phyloP scores from a whole-genome alignment of 306 rosid genomes.

The Fragaria iinumae region DNA sequence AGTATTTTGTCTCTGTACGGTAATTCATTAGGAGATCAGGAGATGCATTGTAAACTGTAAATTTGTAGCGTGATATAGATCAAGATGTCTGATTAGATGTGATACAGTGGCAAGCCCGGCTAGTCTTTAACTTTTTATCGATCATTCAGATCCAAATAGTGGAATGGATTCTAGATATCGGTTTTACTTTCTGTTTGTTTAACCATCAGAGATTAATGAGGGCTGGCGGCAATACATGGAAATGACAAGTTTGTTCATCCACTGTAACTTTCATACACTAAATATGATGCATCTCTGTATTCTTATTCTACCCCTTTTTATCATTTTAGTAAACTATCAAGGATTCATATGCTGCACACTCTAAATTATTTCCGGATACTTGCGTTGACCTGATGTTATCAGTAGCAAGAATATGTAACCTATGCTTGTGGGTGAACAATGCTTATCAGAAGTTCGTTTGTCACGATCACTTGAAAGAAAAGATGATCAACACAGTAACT shows the following conservation, averaged over 20 bases:
- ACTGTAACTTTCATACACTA: neutral
- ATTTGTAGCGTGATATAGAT: neutral
- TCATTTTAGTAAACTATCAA: too few species aligned
- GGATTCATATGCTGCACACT: too few species aligned
- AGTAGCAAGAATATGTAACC: neutral
- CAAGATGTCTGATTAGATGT: neutral
- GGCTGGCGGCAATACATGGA: neutral
- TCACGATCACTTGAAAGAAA: neutral
- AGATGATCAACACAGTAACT: neutral
- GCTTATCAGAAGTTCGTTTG: neutral
- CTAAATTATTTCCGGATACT: neutral
- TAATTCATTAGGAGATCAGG: neutral
- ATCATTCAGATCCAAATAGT: neutral
- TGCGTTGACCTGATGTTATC: neutral
- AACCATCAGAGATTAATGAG: neutral
- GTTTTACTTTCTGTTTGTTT: neutral
- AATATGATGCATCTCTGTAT: neutral
- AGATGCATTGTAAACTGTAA: neutral
- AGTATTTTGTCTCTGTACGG: neutral
- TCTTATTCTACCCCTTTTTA: neutral
- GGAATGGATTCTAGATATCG: neutral
- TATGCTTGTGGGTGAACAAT: neutral
- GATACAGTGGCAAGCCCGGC: neutral
- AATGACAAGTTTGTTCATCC: neutral
- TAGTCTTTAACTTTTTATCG: neutral